Evolutionary conservation across 2,329 filamentous ascomycete species (phyloP), one percentile per base, ranked within the genome.

Genomic region (Neofusicoccum kwambonambiense): DNA sequence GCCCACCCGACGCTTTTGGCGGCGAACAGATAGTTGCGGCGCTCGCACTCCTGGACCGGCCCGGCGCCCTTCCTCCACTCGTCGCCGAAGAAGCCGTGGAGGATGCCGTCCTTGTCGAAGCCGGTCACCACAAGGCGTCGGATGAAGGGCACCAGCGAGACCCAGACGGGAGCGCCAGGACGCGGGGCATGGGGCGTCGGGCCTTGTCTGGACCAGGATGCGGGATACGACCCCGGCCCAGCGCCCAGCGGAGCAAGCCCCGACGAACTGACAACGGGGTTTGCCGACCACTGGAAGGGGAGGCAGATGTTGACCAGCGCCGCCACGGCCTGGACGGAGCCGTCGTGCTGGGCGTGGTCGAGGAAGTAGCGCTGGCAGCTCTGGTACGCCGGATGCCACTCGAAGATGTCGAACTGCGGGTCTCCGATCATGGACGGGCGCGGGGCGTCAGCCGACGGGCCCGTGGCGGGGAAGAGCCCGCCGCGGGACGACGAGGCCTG

Each of bases 51-150:
- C 74, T 96, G 91, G 66, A 97, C 82, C 11, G 89, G 87, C 0
- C 93, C 90, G 56, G 98, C 84, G 1, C 95, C 95, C 19, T 85
- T 82, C 39, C 82, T 78, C 91, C 93, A 99, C 74, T 96, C 90
- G 69, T 97, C 91, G n/a, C 95, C 95, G 71, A 98, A 99, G 80
- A 97, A 97, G 11, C 93, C 93, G 74, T 97, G 92, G 66, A 99
- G 81, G n/a, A 98, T 89, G 0, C 88, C 88, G 0, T 90, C 88
- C 45, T 88, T 89, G 76, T 98, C 95, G 80, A 96, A 95, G 1
- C 93, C 94, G 0, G 94, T 98, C 15, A 92, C 92, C 52, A 98
- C 88, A 2, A 98, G 85, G 15, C 95, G 91, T 39, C 94, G 89
- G 67, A 98, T 89, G 76, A 96, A 99, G 0, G 95, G 94, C 3